These are phyloP conservation scores for Cercospora berteroae DNA, from an alignment of 2,329 filamentous ascomycete species.

Conservation along the genomic window DNA sequence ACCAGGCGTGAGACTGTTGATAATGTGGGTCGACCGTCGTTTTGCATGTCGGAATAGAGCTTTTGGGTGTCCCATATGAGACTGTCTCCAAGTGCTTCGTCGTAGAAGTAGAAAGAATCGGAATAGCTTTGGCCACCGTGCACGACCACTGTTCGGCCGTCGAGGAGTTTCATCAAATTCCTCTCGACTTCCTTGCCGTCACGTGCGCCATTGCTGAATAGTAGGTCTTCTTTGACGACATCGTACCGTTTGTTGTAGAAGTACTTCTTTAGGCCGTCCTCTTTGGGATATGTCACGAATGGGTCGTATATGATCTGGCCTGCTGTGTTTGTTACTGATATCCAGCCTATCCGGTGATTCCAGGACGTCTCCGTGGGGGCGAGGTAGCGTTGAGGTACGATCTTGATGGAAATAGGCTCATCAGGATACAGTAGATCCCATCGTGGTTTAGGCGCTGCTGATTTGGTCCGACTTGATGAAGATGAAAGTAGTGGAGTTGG, in stretches of 20 bases:
- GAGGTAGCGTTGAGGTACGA: slow-evolving; percentile 12
- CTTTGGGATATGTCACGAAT: slow-evolving; percentile 12
- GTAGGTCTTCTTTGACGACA: slow-evolving; percentile 9
- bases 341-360: slow-evolving; percentile 6
- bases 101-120: slow-evolving; percentile 5
- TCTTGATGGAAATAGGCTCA: slow-evolving; percentile 12
- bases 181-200: slow-evolving; percentile 10
- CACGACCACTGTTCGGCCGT: slow-evolving; percentile 8
- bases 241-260: slow-evolving; percentile 7
- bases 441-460: not conserved
- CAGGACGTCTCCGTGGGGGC: not conserved
- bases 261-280: slow-evolving; percentile 5
- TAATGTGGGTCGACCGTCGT: slow-evolving; percentile 4
- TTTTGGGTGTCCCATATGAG: slow-evolving; percentile 10
- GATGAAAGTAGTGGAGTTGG: not conserved
- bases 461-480: not conserved
- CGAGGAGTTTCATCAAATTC: slow-evolving; percentile 5
- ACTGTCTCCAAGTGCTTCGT: not conserved
- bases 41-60: slow-evolving; percentile 5
- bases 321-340: slow-evolving; percentile 11
- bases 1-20: slow-evolving; percentile 4
- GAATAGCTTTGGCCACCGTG: slow-evolving; percentile 3
- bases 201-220: slow-evolving; percentile 5
- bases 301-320: slow-evolving; percentile 13
- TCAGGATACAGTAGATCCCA: slow-evolving; percentile 10